These are phyloP conservation scores for Caloboletus inedulis DNA, from an alignment of 1,284 basidiomycete species.

Conservation along the genomic window DNA sequence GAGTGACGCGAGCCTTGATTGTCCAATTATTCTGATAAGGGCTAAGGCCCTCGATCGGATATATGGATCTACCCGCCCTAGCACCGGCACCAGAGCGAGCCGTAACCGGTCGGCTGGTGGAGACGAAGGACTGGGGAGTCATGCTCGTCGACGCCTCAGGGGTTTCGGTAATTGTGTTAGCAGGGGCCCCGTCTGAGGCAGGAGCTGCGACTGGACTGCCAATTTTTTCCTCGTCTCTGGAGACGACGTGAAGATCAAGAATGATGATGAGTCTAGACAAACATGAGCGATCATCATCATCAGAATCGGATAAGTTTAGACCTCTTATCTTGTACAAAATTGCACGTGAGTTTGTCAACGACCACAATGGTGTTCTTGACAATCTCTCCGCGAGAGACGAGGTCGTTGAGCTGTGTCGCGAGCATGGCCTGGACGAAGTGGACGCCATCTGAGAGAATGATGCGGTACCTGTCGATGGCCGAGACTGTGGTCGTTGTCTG, in stretches of 20 bases:
- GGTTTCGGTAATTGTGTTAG: slow-evolving; percentile 3
- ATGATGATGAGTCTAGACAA: slow-evolving; percentile 77
- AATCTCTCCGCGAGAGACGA: slow-evolving; percentile 71
- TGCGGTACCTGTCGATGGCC: slow-evolving; percentile 59
- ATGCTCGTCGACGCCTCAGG: slow-evolving; percentile 7
- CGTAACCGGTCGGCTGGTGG: slow-evolving; percentile 15
- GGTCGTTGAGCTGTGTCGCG: slow-evolving; percentile 83
- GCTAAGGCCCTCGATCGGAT: slow-evolving; percentile 92
- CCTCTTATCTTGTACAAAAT: slow-evolving; percentile 83
- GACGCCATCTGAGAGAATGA: slow-evolving; percentile 78
- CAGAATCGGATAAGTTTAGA: slow-evolving; percentile 36
- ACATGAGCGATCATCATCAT: slow-evolving; percentile 8
- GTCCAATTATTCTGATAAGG: slow-evolving; percentile 99
- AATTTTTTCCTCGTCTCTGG: slow-evolving; percentile 62
- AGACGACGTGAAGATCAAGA: slow-evolving; percentile 64
- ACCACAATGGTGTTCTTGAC: slow-evolving; percentile 72
- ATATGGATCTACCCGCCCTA: slow-evolving; percentile 46
- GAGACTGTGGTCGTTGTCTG: slow-evolving; percentile 38
- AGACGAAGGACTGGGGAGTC: slow-evolving; percentile 15
- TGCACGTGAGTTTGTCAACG: slow-evolving; percentile 79
- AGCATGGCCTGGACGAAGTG: slow-evolving; percentile 93
- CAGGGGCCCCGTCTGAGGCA: slow-evolving; percentile 9
- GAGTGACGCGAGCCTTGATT: slow-evolving; percentile 91
- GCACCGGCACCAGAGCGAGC: slow-evolving; percentile 29
- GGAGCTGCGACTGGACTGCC: slow-evolving; percentile 60